phyloP scores from a whole-genome alignment of 768 basidiomycete genomes.

The Polyporus arcularius region DNA sequence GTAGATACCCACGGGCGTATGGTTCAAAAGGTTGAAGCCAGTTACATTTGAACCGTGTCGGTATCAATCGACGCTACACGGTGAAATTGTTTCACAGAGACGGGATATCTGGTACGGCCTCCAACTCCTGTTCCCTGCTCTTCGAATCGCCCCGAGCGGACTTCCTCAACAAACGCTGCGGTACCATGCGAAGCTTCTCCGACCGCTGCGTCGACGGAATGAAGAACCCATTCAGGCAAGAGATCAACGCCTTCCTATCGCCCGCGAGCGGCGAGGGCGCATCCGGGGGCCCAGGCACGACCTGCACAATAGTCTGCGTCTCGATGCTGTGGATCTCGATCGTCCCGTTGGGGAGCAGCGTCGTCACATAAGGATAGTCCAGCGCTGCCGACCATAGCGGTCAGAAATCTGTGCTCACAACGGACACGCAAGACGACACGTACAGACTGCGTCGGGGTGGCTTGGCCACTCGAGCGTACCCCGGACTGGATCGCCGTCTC shows the following conservation, averaged over 20 bases:
- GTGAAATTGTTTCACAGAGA: not conserved
- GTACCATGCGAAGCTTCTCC: slow-evolving; percentile 40
- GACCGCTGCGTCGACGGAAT: slow-evolving; percentile 44
- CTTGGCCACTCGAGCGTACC: slow-evolving; percentile 86
- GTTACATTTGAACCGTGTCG: too few species aligned
- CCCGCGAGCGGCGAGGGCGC: slow-evolving; percentile 24
- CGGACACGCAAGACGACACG: slow-evolving; percentile 32
- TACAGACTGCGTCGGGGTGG: slow-evolving; percentile 77
- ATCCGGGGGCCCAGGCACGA: slow-evolving; percentile 51
- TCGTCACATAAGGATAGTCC: slow-evolving; percentile 79
- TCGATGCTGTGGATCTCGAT: slow-evolving; percentile 83
- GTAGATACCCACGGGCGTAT: too few species aligned
- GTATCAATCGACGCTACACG: too few species aligned
- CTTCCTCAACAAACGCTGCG: slow-evolving; percentile 31
- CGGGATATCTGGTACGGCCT: slow-evolving; percentile 9
- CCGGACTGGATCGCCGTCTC: slow-evolving; percentile 84
- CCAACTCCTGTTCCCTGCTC: not conserved
- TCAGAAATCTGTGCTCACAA: not conserved
- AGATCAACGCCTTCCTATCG: slow-evolving; percentile 32
- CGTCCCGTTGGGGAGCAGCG: slow-evolving; percentile 75
- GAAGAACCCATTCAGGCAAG: slow-evolving; percentile 39
- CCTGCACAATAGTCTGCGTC: slow-evolving; percentile 70
- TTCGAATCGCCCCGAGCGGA: not conserved
- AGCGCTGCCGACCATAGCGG: slow-evolving; percentile 47
- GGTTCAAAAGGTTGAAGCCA: too few species aligned